phyloP scores from a whole-genome alignment of 2,329 filamentous ascomycete species.

The Clonostachys rosea region DNA sequence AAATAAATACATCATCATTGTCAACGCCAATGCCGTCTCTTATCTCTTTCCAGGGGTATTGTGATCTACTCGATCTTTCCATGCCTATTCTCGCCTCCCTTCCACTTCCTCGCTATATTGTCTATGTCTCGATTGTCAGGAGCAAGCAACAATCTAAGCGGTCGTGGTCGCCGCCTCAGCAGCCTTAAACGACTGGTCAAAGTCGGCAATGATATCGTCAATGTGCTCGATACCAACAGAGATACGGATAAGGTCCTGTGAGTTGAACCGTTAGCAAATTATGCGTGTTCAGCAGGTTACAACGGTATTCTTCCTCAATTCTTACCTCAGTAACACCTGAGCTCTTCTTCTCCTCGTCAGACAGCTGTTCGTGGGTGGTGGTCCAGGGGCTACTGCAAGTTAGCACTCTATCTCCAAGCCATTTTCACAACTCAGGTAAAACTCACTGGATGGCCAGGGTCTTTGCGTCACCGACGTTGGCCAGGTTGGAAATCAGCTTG shows the following conservation, averaged over 20 bases:
- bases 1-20: background rate
- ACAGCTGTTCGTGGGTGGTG: constrained; percentile 91
- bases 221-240: constrained; percentile 96
- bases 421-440: background rate
- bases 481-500: constrained; percentile 91
- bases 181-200: constrained; percentile 80
- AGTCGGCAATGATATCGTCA: constrained; percentile 94
- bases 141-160: background rate
- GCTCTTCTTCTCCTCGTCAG: constrained; percentile 71
- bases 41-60: background rate
- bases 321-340: constrained; percentile 76
- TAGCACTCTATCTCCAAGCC: background rate
- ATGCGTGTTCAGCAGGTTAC: background rate
- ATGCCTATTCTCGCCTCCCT: background rate
- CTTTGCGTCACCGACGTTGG: constrained; percentile 95
- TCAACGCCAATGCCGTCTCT: background rate
- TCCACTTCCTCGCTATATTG: background rate
- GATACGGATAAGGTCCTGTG: constrained; percentile 83
- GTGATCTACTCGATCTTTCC: background rate
- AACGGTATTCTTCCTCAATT: too few species aligned
- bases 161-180: constrained; percentile 39
- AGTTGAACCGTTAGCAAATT: background rate
- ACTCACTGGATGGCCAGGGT: constrained; percentile 78
- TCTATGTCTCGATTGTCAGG: too few species aligned
- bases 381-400: constrained; percentile 62